These are phyloP conservation scores for Apiotrichum domesticum DNA, from an alignment of 1,284 basidiomycete species.

Conservation along the genomic window DNA sequence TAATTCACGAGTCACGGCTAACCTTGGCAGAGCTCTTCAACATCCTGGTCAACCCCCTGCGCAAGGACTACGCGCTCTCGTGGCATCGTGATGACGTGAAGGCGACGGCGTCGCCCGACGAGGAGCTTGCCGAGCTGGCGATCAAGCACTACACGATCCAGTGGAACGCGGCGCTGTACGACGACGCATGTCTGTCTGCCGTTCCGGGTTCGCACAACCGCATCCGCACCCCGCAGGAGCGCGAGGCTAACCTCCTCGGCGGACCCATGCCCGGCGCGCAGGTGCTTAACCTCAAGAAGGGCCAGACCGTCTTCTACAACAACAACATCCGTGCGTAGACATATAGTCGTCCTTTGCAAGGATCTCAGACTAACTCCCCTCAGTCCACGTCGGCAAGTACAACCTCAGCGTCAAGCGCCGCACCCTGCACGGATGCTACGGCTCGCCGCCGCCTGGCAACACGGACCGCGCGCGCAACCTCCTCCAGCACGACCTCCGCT, in stretches of 20 bases:
- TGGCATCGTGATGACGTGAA: constrained; percentile 79
- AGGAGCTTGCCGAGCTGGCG: constrained; percentile 58
- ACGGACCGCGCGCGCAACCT: constrained; percentile 64
- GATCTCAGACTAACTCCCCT: background rate
- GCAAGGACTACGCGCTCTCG: constrained; percentile 64
- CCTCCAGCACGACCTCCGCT: constrained; percentile 71
- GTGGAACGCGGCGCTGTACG: constrained; percentile 76
- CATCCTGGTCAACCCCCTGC: constrained; percentile 64
- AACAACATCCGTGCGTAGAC: constrained; percentile 63
- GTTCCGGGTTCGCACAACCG: constrained; percentile 64
- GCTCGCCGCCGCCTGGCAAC: constrained; percentile 57
- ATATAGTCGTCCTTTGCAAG: constrained; percentile 19
- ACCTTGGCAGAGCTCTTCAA: constrained; percentile 64
- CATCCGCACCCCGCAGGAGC: constrained; percentile 59
- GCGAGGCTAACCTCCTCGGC: constrained; percentile 55
- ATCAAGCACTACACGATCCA: constrained; percentile 67
- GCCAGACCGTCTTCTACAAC: constrained; percentile 76
- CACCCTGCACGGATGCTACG: constrained; percentile 69
- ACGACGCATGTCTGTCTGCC: constrained; percentile 66
- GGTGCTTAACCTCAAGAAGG: constrained; percentile 57
- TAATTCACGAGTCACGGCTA: constrained; percentile 2
- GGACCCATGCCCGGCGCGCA: constrained; percentile 64
- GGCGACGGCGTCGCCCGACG: constrained; percentile 58
- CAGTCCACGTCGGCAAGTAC: constrained; percentile 48
- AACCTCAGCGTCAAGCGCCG: constrained; percentile 54